phyloP scores from a whole-genome alignment of 2,329 filamentous ascomycete genomes.

The Aspergillus jensenii region DNA sequence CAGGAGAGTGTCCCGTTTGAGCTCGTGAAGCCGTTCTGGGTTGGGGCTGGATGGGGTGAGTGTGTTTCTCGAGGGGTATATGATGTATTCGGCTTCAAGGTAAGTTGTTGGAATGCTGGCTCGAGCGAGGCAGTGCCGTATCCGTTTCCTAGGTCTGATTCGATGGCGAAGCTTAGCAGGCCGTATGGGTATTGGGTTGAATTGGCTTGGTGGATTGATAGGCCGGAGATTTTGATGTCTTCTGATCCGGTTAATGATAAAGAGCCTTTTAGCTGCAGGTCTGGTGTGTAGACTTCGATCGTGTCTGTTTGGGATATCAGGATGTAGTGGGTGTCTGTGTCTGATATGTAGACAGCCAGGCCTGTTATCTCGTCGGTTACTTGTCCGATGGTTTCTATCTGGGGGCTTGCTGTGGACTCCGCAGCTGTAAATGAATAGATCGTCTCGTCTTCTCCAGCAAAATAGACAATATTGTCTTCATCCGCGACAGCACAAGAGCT shows the following conservation, averaged over 20 bases:
- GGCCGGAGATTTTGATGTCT: slow-evolving; percentile 45
- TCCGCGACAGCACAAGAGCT: slow-evolving; percentile 46
- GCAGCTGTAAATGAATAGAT: slow-evolving; percentile 33
- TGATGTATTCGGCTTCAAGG: not conserved
- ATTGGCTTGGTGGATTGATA: slow-evolving; percentile 43
- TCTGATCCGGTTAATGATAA: slow-evolving; percentile 38
- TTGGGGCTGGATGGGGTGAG: not conserved
- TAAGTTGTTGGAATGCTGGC: not conserved
- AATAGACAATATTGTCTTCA: slow-evolving; percentile 33
- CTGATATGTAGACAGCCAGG: slow-evolving; percentile 42
- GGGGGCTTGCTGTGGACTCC: slow-evolving; percentile 40
- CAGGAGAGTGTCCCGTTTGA: not conserved
- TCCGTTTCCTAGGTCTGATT: slow-evolving; percentile 38
- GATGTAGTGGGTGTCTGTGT: slow-evolving; percentile 38
- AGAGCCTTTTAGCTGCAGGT: slow-evolving; percentile 38
- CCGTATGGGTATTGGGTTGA: slow-evolving; percentile 40
- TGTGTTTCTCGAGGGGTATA: not conserved
- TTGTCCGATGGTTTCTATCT: slow-evolving; percentile 36
- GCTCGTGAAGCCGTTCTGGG: not conserved
- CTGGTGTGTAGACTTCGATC: slow-evolving; percentile 42
- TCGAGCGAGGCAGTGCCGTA: slow-evolving; percentile 5
- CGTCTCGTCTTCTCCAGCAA: not conserved
- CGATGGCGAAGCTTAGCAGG: slow-evolving; percentile 42
- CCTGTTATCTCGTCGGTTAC: slow-evolving; percentile 26
- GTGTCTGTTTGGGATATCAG: slow-evolving; percentile 42